Conservation (phyloP, 495 filamentous ascomycete genomes). For the Hypoxylon crocopeplum region DNA sequence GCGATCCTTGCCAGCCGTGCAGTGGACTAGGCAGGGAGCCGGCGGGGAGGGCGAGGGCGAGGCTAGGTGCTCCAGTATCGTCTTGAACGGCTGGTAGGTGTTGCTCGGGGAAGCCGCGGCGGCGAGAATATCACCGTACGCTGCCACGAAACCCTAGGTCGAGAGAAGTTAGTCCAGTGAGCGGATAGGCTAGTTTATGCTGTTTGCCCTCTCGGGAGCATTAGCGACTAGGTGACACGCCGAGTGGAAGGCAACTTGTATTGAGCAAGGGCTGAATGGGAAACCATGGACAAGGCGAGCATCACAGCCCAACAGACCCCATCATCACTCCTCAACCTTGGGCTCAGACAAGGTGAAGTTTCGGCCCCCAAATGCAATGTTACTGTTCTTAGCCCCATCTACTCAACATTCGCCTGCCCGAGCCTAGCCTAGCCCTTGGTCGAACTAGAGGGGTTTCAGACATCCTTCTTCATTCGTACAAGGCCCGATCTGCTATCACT, state of each 20-base stretch:
- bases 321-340: conserved; percentile 11
- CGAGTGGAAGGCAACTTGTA: conserved; percentile 3
- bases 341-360: conserved; percentile 1
- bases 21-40: conserved; percentile 47
- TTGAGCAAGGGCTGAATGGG: conserved; percentile 5
- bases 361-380: conserved; percentile 24
- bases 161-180: conserved; percentile 17
- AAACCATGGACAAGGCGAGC: conserved; percentile 13
- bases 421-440: conserved; percentile 1
- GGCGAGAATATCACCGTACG: conserved; percentile 59
- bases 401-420: conserved; percentile 1
- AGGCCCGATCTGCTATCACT: too few species aligned
- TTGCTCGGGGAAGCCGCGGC: conserved; percentile 44
- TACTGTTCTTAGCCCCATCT: conserved; percentile 2
- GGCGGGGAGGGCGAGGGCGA: conserved; percentile 31
- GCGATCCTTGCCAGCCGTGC: conserved; percentile 68
- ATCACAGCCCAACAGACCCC: conserved; percentile 26
- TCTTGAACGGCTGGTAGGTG: conserved; percentile 46
- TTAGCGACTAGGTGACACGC: conserved; percentile 1
- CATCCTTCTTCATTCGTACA: too few species aligned
- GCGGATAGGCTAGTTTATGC: conserved; percentile 8
- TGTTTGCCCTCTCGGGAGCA: conserved; percentile 6
- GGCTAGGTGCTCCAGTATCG: conserved; percentile 52
- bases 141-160: conserved; percentile 57
- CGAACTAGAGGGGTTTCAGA: conserved; percentile 10